phyloP scores from a whole-genome alignment of 1,284 basidiomycete genomes.

The Cutaneotrichosporon mucoides region DNA sequence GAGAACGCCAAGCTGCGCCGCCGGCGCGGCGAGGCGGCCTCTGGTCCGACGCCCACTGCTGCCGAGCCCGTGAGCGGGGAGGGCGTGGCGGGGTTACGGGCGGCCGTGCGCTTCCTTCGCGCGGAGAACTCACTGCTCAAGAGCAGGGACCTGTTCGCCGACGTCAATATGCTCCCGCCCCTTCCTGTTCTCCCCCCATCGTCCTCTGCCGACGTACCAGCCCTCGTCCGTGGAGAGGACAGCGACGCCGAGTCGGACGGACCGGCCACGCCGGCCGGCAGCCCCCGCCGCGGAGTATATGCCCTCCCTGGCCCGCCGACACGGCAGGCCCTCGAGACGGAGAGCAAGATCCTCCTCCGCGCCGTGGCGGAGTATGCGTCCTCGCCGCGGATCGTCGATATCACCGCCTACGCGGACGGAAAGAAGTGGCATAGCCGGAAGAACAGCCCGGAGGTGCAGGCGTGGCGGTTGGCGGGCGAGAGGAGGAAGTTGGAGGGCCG shows the following conservation, averaged over 20 bases:
- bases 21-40: conserved; percentile 49
- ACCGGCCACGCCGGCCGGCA: conserved; percentile 13
- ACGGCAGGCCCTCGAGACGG: conserved; percentile 64
- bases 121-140: conserved; percentile 89
- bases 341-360: conserved; percentile 74
- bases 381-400: conserved; percentile 72
- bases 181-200: conserved; percentile 47
- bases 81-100: conserved; percentile 83
- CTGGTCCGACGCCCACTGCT: not conserved
- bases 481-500: conserved; percentile 64
- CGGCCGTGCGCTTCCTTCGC: conserved; percentile 81
- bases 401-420: conserved; percentile 53
- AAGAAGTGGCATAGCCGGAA: conserved; percentile 67
- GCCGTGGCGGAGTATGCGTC: conserved; percentile 78
- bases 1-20: conserved; percentile 79
- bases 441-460: conserved; percentile 71
- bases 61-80: conserved; percentile 6
- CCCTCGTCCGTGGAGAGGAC: conserved; percentile 9
- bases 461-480: conserved; percentile 68
- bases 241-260: conserved; percentile 17
- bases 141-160: conserved; percentile 76
- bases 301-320: conserved; percentile 41
- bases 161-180: conserved; percentile 68
- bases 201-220: conserved; percentile 14
- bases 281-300: conserved; percentile 3